Conservation (phyloP, 1,284 basidiomycete species). For the Xerocomus alliaceus region DNA sequence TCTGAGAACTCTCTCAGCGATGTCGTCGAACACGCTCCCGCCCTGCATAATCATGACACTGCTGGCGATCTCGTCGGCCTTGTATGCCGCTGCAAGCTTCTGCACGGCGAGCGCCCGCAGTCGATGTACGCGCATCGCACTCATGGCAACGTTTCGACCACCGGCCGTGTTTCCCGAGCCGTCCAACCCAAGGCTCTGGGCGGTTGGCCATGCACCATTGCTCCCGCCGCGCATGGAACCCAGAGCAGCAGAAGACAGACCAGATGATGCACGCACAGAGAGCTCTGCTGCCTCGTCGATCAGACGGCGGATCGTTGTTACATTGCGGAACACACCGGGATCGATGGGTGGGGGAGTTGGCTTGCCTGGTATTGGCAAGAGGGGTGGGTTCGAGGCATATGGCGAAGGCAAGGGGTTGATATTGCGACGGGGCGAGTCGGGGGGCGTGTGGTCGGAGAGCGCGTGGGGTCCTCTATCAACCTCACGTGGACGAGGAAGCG, state of each 20-base stretch:
- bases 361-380: slow-evolving; percentile 61
- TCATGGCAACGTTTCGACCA: slow-evolving; percentile 80
- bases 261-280: slow-evolving; percentile 80
- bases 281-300: slow-evolving; percentile 86
- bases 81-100: slow-evolving; percentile 82
- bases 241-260: slow-evolving; percentile 73
- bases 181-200: slow-evolving; percentile 67
- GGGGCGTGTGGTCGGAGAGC: slow-evolving; percentile 58
- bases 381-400: slow-evolving; percentile 47
- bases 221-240: slow-evolving; percentile 60
- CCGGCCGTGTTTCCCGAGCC: slow-evolving; percentile 52
- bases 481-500: slow-evolving; percentile 41
- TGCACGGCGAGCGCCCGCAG: slow-evolving; percentile 79
- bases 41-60: slow-evolving; percentile 92
- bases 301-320: slow-evolving; percentile 72
- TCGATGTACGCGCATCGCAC: slow-evolving; percentile 77
- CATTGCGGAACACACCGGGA: slow-evolving; percentile 79
- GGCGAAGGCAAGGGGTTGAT: slow-evolving; percentile 46
- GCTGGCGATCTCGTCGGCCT: slow-evolving; percentile 82
- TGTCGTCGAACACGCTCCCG: slow-evolving; percentile 84
- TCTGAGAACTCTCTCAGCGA: slow-evolving; percentile 81
- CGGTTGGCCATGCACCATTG: slow-evolving; percentile 60
- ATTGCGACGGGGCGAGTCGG: slow-evolving; percentile 56
- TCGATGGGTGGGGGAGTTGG: slow-evolving; percentile 82
- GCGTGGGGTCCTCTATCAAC: slow-evolving; percentile 51